Conservation (phyloP, 1,139 yeast species). For the Lodderomyces elongisporus region DNA sequence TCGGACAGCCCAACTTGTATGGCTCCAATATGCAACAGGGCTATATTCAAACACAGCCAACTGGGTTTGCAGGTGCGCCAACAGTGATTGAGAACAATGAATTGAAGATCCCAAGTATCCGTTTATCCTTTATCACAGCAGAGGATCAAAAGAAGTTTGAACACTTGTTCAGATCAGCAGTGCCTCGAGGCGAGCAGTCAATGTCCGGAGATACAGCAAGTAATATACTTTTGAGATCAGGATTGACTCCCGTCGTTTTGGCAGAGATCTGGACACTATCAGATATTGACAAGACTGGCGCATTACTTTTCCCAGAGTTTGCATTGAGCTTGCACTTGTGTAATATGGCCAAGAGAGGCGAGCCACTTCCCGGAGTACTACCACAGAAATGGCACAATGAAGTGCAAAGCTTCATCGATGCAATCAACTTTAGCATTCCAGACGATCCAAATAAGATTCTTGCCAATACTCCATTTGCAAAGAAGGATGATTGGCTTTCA, state of each 20-base stretch:
- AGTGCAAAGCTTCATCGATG: constrained; percentile 82
- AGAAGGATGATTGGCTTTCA: constrained; percentile 13
- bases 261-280: constrained; percentile 90
- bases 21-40: constrained; percentile 19
- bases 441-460: constrained; percentile 45
- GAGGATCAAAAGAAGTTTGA: constrained; percentile 85
- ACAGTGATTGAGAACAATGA: constrained; percentile 31
- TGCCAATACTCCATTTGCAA: constrained; percentile 46
- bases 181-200: constrained; percentile 72
- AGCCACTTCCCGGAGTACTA: constrained; percentile 63
- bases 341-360: constrained; percentile 72
- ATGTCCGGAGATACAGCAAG: constrained; percentile 76
- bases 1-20: constrained; percentile 19
- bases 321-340: constrained; percentile 90
- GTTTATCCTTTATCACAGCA: constrained; percentile 79
- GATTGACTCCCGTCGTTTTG: constrained; percentile 66
- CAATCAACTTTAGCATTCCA: constrained; percentile 76
- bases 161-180: constrained; percentile 71
- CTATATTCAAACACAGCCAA: constrained; percentile 33
- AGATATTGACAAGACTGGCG: constrained; percentile 83
- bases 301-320: constrained; percentile 87
- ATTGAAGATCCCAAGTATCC: constrained; percentile 56
- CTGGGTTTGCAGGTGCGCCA: constrained; percentile 28
- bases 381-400: constrained; percentile 77
- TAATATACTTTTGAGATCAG: constrained; percentile 74